phyloP scores from a whole-genome alignment of 495 filamentous ascomycete species.

The Neurospora cerealis region DNA sequence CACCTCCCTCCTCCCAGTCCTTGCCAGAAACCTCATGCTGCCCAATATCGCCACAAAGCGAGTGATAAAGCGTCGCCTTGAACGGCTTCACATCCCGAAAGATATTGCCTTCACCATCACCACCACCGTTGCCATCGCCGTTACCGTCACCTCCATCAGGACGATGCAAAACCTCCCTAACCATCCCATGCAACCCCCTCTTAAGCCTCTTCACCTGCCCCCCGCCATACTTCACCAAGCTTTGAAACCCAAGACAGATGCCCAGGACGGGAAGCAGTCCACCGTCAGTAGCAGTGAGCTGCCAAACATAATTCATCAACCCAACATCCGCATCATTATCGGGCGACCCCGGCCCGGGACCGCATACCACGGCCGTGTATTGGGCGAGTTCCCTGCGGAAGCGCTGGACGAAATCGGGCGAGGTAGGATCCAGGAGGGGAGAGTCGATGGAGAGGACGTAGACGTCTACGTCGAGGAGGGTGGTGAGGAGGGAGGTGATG shows the following conservation, averaged over 20 bases:
- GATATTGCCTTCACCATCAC: conserved; percentile 17
- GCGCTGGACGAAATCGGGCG: neutral
- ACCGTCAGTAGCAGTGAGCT: conserved; percentile 31
- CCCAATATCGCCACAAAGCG: conserved; percentile 55
- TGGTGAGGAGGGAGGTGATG: conserved; percentile 67
- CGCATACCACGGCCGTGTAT: conserved; percentile 70
- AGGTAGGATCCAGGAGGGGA: conserved; percentile 20
- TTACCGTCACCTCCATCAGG: conserved; percentile 14
- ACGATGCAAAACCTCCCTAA: conserved; percentile 49
- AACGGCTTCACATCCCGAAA: conserved; percentile 45
- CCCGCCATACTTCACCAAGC: conserved; percentile 58
- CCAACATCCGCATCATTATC: conserved; percentile 57
- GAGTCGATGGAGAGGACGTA: conserved; percentile 64
- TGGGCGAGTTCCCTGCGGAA: conserved; percentile 39
- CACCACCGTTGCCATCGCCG: neutral
- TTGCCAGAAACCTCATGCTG: conserved; percentile 21
- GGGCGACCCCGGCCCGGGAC: conserved; percentile 67
- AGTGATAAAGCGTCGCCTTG: conserved; percentile 80
- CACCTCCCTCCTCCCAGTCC: conserved; percentile 19
- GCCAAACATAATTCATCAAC: conserved; percentile 70
- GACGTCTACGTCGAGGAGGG: conserved; percentile 51
- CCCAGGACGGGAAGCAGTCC: conserved; percentile 63
- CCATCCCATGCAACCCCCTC: conserved; percentile 72
- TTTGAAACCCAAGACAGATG: conserved; percentile 90
- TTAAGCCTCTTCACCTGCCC: conserved; percentile 50